Evolutionary conservation across 495 filamentous ascomycete species (phyloP).

Genomic region (Aspergillus wentii): DNA sequence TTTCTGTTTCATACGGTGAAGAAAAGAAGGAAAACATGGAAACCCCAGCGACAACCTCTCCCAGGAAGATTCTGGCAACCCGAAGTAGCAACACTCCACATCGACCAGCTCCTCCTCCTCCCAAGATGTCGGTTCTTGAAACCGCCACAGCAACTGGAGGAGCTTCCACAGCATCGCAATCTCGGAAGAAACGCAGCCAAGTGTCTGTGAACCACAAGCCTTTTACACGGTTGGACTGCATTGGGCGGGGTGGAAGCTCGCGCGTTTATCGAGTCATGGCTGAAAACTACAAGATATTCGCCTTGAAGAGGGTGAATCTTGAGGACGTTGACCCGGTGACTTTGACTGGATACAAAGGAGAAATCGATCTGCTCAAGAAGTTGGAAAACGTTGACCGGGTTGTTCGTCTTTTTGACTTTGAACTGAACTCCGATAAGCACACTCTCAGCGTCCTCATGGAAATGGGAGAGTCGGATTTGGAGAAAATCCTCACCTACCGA

Average conservation of each 20-base stretch:
- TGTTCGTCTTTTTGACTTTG: slow-evolving; percentile 84
- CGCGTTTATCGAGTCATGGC: slow-evolving; percentile 96
- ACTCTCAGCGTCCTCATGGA: slow-evolving; percentile 93
- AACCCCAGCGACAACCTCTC: slow-evolving; percentile 46
- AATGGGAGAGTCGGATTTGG: slow-evolving; percentile 91
- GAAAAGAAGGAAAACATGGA: slow-evolving; percentile 42
- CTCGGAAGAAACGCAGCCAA: slow-evolving; percentile 68
- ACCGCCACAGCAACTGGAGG: slow-evolving; percentile 84
- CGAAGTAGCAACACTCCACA: slow-evolving; percentile 81
- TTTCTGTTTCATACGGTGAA: slow-evolving; percentile 42
- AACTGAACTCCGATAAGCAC: slow-evolving; percentile 85
- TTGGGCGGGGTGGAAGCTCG: slow-evolving; percentile 87
- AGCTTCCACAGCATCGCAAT: slow-evolving; percentile 63
- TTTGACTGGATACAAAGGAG: slow-evolving; percentile 87
- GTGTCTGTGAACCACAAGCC: slow-evolving; percentile 86
- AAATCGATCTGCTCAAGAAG: slow-evolving; percentile 87
- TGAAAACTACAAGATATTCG: slow-evolving; percentile 91
- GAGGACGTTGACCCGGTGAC: slow-evolving; percentile 82
- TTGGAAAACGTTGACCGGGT: slow-evolving; percentile 82
- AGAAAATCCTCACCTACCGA: slow-evolving; percentile 73
- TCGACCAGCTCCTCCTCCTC: slow-evolving; percentile 74
- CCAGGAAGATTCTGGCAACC: slow-evolving; percentile 63
- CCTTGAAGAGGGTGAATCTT: slow-evolving; percentile 86
- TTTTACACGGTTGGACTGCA: slow-evolving; percentile 82
- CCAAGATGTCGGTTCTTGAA: slow-evolving; percentile 93